Evolutionary conservation across 164 flowering plant genomes (phyloP), one percentile per base, ranked within the genome.

Genomic region (Nelumbo lutea): DNA sequence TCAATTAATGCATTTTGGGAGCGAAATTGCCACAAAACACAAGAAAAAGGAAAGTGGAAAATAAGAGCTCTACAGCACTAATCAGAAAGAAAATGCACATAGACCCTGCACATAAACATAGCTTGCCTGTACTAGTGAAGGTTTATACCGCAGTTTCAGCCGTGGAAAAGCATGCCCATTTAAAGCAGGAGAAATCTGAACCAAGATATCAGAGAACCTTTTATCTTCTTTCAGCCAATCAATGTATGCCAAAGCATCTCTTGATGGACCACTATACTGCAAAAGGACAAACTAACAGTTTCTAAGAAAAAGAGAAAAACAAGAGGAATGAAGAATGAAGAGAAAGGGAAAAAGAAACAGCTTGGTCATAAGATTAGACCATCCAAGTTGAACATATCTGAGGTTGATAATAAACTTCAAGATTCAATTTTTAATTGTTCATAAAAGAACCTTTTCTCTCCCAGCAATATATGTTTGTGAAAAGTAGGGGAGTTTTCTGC

Each of bases 231-330:
- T 88, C 50, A 95, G 66, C 98, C 98, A 91, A 60, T 85, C 75
- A 67, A 85, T 82, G 79, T 95, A 95, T 40, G 83, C 83, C 45
- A 85, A 68, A 59, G 96, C 92, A 80, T 95, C 91, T 65, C 67
- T 75, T 5, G 81, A 83, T 62, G 94, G 96, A 42, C 97, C 98
- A 76, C 98, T 91, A 83, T 80, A 91, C 96, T 93, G 93, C 84
- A 84, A 71, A 72, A 51, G 53, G 50, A 6, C 66, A 13, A 44
- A 42, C 48, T 65, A 47, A 27, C 27, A 27, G 27, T 27, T 27
- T 27, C 27, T 27, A 27, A 27, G 27, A 27, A 27, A 27, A 27
- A 27, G 27, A 27, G 27, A 53, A 64, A 47, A 63, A 50, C 61
- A 41, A n/a, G 51, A 47, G 10, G 52, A 11, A 14, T 27, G 46